Percentiles rank a stretch among this genome's conserved stretches.
Conservation (phyloP, 495 filamentous ascomycete species). For the Aspergillus haitiensis region DNA sequence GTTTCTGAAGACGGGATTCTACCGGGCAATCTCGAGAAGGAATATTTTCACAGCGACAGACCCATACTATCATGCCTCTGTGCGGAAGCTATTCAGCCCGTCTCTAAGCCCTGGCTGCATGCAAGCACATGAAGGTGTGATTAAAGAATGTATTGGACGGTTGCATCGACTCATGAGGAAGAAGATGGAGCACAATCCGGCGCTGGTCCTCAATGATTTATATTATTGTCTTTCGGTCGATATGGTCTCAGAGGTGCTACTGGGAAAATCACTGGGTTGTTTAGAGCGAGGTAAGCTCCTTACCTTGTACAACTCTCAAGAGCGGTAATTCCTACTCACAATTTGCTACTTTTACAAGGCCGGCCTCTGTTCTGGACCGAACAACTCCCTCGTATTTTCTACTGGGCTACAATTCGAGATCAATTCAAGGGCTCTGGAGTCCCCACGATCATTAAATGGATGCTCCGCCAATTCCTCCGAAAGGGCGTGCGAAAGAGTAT, state of each 20-base stretch:
- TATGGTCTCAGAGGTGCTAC: slow-evolving; percentile 30
- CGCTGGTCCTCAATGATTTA: slow-evolving; percentile 25
- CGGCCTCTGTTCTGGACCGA: slow-evolving; percentile 32
- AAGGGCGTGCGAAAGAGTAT: slow-evolving; percentile 26
- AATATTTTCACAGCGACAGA: slow-evolving; percentile 33
- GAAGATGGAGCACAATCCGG: slow-evolving; percentile 14
- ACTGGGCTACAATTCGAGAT: slow-evolving; percentile 31
- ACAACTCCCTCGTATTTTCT: slow-evolving; percentile 31
- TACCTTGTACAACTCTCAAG: background rate
- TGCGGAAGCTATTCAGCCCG: slow-evolving; percentile 30
- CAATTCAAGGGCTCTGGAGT: slow-evolving; percentile 31
- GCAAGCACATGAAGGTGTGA: slow-evolving; percentile 25
- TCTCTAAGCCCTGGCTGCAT: slow-evolving; percentile 27
- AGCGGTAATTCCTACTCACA: no score
- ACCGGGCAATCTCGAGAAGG: slow-evolving; percentile 28
- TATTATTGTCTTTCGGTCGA: slow-evolving; percentile 32
- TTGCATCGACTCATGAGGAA: slow-evolving; percentile 22
- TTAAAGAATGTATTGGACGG: slow-evolving; percentile 22
- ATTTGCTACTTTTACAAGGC: background rate
- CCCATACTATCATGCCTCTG: slow-evolving; percentile 25
- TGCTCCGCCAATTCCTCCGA: slow-evolving; percentile 27
- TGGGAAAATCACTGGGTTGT: slow-evolving; percentile 30
- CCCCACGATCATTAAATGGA: slow-evolving; percentile 30
- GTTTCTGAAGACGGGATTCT: slow-evolving; percentile 30
- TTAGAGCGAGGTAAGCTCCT: slow-evolving; percentile 23